Percentiles rank a stretch among this genome's conserved stretches.
phyloP scores from a whole-genome alignment of 345 rosid species.

The Populus pruinosa region DNA sequence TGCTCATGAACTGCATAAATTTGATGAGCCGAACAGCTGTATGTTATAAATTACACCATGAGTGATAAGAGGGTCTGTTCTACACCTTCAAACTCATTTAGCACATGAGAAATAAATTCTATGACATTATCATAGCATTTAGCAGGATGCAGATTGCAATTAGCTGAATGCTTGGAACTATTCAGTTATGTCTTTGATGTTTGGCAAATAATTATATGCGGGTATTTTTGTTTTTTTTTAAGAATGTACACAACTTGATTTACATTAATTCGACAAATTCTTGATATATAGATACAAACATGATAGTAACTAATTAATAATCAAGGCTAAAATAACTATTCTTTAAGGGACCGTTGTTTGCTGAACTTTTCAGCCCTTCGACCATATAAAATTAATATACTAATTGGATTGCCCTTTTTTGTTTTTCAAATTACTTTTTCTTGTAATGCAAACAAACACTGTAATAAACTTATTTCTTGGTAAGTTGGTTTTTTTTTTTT shows the following conservation, averaged over 20 bases:
- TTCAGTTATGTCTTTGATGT: not conserved
- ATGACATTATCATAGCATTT: not conserved
- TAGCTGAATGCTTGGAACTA: not conserved
- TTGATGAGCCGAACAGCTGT: not conserved
- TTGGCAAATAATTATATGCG: not conserved
- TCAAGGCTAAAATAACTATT: no score
- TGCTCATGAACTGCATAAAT: conserved; percentile 17
- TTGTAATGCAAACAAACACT: no score
- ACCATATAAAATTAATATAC: no score
- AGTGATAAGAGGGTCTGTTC: conserved; percentile 16
- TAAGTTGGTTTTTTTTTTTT: not conserved
- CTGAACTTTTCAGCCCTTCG: no score
- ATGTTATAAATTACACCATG: conserved; percentile 20
- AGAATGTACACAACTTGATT: not conserved
- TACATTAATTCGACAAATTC: not conserved
- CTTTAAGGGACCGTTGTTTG: no score
- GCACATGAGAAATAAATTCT: conserved; percentile 3
- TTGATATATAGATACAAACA: no score
- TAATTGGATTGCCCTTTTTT: no score
- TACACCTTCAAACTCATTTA: not conserved
- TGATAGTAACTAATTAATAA: not conserved
- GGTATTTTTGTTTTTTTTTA: not conserved
- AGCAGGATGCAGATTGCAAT: not conserved
- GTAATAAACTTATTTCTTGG: not conserved
- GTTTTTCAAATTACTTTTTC: no score